Conservation (phyloP, 257 asterid genomes). For the Buddleja alternifolia region DNA sequence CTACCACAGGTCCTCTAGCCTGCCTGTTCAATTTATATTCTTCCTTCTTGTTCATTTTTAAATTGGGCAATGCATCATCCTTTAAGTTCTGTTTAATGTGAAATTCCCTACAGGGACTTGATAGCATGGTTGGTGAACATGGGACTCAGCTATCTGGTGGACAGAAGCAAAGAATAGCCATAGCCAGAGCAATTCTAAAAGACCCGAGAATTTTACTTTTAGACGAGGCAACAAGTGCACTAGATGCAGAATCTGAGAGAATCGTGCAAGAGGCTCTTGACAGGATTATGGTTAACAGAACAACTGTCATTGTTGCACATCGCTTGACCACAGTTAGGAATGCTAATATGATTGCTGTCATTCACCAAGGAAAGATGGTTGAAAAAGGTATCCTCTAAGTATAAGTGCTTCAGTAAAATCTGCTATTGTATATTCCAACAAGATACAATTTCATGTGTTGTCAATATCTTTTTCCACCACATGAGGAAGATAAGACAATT, state of each 20-base stretch:
- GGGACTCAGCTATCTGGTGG: conserved; percentile 85
- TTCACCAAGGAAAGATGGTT: conserved; percentile 63
- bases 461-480: background rate
- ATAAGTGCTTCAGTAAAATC: too few species aligned
- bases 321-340: conserved; percentile 69
- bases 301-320: conserved; percentile 73
- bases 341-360: conserved; percentile 68
- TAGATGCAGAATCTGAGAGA: conserved; percentile 73
- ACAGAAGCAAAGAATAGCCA: conserved; percentile 79
- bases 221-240: conserved; percentile 86
- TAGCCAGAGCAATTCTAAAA: conserved; percentile 77
- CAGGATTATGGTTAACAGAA: conserved; percentile 63
- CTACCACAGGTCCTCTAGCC: conserved; percentile 57
- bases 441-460: too few species aligned
- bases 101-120: conserved; percentile 53
- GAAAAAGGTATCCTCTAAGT: conserved; percentile 54
- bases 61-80: background rate
- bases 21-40: background rate
- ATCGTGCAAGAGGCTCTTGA: conserved; percentile 73
- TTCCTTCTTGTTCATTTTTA: background rate
- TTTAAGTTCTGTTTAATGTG: background rate
- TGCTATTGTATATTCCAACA: too few species aligned
- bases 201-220: conserved; percentile 68
- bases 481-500: background rate
- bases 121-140: conserved; percentile 74